Evolutionary conservation across 176 grass and related monocot species (phyloP).

Genomic region (Bolboschoenus planiculmis): DNA sequence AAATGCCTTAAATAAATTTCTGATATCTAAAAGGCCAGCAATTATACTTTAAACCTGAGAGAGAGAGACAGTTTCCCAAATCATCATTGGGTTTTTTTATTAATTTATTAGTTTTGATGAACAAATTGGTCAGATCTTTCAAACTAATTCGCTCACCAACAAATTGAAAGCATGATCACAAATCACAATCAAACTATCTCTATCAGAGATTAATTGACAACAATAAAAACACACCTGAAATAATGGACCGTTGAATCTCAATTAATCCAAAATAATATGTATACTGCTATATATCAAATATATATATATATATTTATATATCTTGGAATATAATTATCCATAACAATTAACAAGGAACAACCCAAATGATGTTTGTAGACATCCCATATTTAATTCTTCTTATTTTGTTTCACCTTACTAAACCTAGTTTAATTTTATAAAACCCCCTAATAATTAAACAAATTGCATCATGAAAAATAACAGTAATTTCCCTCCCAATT

Average conservation of each 20-base stretch:
- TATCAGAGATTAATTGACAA: background rate
- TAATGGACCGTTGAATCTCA: background rate
- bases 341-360: constrained; percentile 7
- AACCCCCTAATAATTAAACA: background rate
- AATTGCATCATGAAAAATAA: background rate
- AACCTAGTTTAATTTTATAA: constrained; percentile 1
- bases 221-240: background rate
- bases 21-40: background rate
- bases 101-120: background rate
- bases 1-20: no score
- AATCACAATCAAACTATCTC: constrained; percentile 13
- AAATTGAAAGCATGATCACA: background rate
- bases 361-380: background rate
- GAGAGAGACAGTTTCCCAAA: background rate
- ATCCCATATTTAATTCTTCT: constrained; percentile 2
- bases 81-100: no score
- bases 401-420: constrained; percentile 14
- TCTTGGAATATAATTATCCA: constrained; percentile 5
- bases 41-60: background rate
- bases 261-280: constrained; percentile 6
- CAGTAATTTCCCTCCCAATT: background rate
- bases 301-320: no score
- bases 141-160: constrained; percentile 3
- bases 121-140: background rate
- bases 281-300: constrained; percentile 6